A percentile compares a stretch with the other conserved stretches of the same genome.
Evolutionary conservation across 2,329 filamentous ascomycete genomes (phyloP).

Genomic region (Camptophora hylomeconis): DNA sequence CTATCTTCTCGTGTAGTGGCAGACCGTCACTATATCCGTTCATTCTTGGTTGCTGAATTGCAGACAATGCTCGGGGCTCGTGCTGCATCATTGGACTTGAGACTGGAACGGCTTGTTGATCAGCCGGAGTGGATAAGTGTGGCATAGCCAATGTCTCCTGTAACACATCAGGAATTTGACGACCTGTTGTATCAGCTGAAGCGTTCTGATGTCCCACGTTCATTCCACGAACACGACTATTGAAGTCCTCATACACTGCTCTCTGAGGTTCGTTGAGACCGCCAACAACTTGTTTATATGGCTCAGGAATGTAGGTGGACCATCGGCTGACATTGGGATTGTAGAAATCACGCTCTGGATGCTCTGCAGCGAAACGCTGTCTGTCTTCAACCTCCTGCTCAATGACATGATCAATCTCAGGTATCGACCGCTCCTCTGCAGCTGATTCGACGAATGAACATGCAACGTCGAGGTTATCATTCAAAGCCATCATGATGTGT

Average conservation of each 20-base stretch:
- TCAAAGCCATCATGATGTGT: conserved; percentile 95
- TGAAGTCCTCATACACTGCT: conserved; percentile 94
- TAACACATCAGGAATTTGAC: conserved; percentile 49
- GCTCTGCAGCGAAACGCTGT: conserved; percentile 60
- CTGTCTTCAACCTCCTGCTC: conserved; percentile 67
- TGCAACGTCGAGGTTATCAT: conserved; percentile 87
- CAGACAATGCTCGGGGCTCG: conserved; percentile 26
- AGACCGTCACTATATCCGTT: conserved; percentile 49
- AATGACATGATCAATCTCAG: conserved; percentile 90
- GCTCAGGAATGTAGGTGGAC: conserved; percentile 86
- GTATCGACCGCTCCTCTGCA: conserved; percentile 81
- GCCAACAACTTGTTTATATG: conserved; percentile 71
- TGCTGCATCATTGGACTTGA: conserved; percentile 40
- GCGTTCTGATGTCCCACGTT: conserved; percentile 40
- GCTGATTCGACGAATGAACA: conserved; percentile 92
- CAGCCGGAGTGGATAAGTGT: conserved; percentile 49
- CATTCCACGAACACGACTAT: conserved; percentile 62
- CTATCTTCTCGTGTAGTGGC: conserved; percentile 39
- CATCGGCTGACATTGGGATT: conserved; percentile 66
- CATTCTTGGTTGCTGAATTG: conserved; percentile 30
- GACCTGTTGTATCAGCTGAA: conserved; percentile 42
- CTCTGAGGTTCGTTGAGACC: conserved; percentile 86
- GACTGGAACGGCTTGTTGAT: conserved; percentile 48
- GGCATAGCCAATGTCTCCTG: conserved; percentile 50
- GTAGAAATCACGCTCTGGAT: conserved; percentile 13